Evolutionary conservation across 805 yeast species (phyloP).

Genomic region (Wickerhamiella australiensis): DNA sequence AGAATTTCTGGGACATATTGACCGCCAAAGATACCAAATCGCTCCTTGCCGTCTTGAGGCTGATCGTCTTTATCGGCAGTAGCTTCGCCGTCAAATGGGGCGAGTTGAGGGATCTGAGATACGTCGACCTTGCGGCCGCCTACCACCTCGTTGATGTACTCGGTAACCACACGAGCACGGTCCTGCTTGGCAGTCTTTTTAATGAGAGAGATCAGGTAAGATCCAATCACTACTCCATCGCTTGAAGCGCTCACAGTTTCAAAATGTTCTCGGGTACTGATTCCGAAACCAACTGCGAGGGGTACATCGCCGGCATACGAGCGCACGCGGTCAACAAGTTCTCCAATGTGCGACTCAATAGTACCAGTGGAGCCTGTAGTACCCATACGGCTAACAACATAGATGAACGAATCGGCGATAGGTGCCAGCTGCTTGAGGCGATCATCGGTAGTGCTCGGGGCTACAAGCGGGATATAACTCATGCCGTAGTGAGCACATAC

Average conservation of each 20-base stretch:
- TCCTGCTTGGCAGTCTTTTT: conserved; percentile 43
- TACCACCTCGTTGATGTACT: conserved; percentile 57
- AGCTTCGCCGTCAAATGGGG: conserved; percentile 12
- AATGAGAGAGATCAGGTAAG: conserved; percentile 61
- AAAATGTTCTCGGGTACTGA: conserved; percentile 85
- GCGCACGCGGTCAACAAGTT: conserved; percentile 63
- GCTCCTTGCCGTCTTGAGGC: conserved; percentile 41
- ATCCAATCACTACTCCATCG: conserved; percentile 95
- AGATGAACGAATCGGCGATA: conserved; percentile 90
- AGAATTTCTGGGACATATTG: conserved; percentile 97
- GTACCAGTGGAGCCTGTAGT: conserved; percentile 79
- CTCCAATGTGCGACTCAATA: conserved; percentile 51
- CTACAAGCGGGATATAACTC: conserved; percentile 84
- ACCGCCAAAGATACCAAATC: conserved; percentile 95
- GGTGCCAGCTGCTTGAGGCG: conserved; percentile 65
- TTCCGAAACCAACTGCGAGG: conserved; percentile 94
- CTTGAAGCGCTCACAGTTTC: conserved; percentile 63
- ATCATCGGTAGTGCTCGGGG: conserved; percentile 91
- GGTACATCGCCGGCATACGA: conserved; percentile 62
- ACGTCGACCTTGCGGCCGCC: conserved; percentile 34
- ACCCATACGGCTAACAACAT: conserved; percentile 97
- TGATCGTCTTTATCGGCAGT: conserved; percentile 25
- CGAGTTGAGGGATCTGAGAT: conserved; percentile 12
- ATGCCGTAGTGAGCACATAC: conserved; percentile 55
- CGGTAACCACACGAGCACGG: conserved; percentile 51